These are phyloP conservation scores for Pseudovirgaria hyperparasitica DNA, from an alignment of 2,329 filamentous ascomycete species.

Conservation along the genomic window DNA sequence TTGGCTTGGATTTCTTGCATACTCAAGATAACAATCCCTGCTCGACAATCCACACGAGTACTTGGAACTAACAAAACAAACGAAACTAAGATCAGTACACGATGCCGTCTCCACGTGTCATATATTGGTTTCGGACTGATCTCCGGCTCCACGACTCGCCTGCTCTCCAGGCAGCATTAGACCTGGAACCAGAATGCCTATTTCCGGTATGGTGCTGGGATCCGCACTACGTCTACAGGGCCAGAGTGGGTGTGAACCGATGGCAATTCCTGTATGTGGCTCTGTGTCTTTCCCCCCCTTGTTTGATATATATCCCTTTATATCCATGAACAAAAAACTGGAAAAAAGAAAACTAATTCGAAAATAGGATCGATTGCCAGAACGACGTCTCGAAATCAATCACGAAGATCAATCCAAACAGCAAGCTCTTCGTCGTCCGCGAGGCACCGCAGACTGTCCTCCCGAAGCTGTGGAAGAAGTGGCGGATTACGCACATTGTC, in stretches of 20 bases:
- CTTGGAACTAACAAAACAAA: too few species aligned
- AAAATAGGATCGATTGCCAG: slow-evolving; percentile 54
- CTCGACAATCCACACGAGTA: too few species aligned
- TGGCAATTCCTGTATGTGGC: slow-evolving; percentile 53
- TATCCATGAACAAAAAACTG: neutral
- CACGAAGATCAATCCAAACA: slow-evolving; percentile 54
- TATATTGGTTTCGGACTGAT: slow-evolving; percentile 73
- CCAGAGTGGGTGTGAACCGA: slow-evolving; percentile 56
- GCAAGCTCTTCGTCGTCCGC: slow-evolving; percentile 58
- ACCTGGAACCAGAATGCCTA: slow-evolving; percentile 53
- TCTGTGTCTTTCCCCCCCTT: slow-evolving; percentile 1
- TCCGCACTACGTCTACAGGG: slow-evolving; percentile 64
- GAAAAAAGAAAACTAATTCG: neutral
- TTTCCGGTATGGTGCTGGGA: slow-evolving; percentile 75
- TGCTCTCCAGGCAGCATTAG: slow-evolving; percentile 57
- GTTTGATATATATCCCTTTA: slow-evolving; percentile 1
- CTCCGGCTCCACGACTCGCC: slow-evolving; percentile 67
- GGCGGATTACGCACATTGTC: slow-evolving; percentile 62
- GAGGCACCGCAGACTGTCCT: slow-evolving; percentile 61
- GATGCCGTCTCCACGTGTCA: slow-evolving; percentile 39
- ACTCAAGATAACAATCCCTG: too few species aligned
- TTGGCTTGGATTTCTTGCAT: too few species aligned
- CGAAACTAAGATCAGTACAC: too few species aligned
- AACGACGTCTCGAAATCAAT: slow-evolving; percentile 55
- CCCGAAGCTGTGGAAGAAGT: slow-evolving; percentile 59